These are phyloP conservation scores for Ogataea saltuana DNA, from an alignment of 805 yeast genomes.

Conservation along the genomic window DNA sequence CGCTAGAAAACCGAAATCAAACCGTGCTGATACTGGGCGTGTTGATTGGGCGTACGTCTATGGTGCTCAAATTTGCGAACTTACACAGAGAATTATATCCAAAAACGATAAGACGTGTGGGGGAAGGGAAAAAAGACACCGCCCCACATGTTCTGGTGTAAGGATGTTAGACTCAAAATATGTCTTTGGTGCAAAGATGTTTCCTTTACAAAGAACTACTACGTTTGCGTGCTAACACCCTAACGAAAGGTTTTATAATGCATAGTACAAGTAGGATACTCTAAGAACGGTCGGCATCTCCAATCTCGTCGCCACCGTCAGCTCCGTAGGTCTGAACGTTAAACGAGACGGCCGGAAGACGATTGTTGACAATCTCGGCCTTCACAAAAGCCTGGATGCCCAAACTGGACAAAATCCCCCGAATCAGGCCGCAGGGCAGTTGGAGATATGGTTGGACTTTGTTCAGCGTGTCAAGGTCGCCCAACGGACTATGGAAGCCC, in stretches of 20 bases:
- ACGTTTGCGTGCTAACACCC: too few species aligned
- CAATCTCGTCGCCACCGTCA: not conserved
- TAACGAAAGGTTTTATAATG: not conserved
- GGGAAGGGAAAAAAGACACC: not conserved
- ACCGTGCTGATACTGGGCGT: slow-evolving; percentile 15
- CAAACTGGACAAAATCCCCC: slow-evolving; percentile 69
- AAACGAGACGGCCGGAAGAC: slow-evolving; percentile 70
- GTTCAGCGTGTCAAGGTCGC: slow-evolving; percentile 44
- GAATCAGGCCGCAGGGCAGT: slow-evolving; percentile 74
- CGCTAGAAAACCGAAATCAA: too few species aligned
- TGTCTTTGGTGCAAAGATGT: slow-evolving; percentile 1
- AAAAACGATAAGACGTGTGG: slow-evolving; percentile 8
- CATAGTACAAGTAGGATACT: not conserved
- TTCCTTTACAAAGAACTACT: too few species aligned
- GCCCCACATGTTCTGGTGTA: not conserved
- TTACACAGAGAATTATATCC: too few species aligned
- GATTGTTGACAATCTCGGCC: slow-evolving; percentile 53
- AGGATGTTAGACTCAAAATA: not conserved
- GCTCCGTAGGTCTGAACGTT: slow-evolving; percentile 56
- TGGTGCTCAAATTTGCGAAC: too few species aligned
- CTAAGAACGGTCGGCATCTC: not conserved
- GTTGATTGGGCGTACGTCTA: not conserved
- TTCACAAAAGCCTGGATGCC: slow-evolving; percentile 66
- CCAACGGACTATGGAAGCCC: slow-evolving; percentile 48
- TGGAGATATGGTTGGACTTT: slow-evolving; percentile 55